Conservation (phyloP, 2,329 filamentous ascomycete species). For the Fusarium beomiforme region DNA sequence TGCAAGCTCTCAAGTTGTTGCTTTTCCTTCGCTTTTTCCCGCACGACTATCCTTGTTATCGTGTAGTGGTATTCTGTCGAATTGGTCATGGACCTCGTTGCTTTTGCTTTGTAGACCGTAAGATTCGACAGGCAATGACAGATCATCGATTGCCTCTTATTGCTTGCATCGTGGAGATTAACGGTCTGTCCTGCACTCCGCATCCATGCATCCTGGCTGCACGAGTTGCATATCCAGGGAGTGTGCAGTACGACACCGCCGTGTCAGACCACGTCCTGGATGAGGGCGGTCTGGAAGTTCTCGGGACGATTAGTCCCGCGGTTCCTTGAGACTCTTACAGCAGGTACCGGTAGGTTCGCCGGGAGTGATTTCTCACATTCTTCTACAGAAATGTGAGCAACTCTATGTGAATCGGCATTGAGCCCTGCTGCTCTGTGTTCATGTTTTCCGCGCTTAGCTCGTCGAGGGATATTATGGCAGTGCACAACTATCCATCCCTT, state of each 20-base stretch:
- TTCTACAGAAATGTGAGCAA: not conserved
- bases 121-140: slow-evolving; percentile 19
- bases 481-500: not conserved
- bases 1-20: slow-evolving; percentile 16
- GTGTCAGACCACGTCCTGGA: slow-evolving; percentile 11
- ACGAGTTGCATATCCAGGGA: slow-evolving; percentile 15
- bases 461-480: not conserved
- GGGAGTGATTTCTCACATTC: not conserved
- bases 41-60: not conserved
- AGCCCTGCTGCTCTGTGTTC: not conserved
- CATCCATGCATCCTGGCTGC: slow-evolving; percentile 20
- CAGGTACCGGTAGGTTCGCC: not conserved
- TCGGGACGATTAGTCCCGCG: slow-evolving; percentile 21
- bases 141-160: slow-evolving; percentile 16
- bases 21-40: slow-evolving; percentile 17
- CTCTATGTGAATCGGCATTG: not conserved
- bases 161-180: slow-evolving; percentile 29
- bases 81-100: not conserved
- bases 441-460: slow-evolving; percentile 8
- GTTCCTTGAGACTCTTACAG: not conserved
- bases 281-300: slow-evolving; percentile 31
- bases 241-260: slow-evolving; percentile 16
- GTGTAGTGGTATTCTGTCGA: not conserved
- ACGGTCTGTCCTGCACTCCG: slow-evolving; percentile 19
- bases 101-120: slow-evolving; percentile 15